Evolutionary conservation across 2,329 filamentous ascomycete species (phyloP).

Genomic region (Emmonsiellopsis sp.): DNA sequence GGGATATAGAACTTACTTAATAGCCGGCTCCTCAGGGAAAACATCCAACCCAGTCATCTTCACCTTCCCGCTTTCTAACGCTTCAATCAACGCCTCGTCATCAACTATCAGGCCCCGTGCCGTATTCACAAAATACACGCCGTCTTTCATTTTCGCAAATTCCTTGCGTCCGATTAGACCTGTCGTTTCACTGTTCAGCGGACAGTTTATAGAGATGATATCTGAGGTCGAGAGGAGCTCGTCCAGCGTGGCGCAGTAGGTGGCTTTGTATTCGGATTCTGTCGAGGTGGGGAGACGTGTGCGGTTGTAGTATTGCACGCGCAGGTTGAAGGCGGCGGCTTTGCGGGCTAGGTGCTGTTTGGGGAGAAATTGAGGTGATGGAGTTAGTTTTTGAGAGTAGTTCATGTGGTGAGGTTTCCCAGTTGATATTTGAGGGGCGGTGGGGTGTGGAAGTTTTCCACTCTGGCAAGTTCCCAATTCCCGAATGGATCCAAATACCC

Average conservation of each 20-base stretch:
- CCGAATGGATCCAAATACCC: no score
- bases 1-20: slow-evolving; percentile 10
- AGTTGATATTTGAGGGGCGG: not conserved
- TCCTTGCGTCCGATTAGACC: slow-evolving; percentile 32
- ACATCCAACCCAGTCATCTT: slow-evolving; percentile 43
- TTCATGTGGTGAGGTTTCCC: no score
- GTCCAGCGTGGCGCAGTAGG: slow-evolving; percentile 30
- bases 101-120: slow-evolving; percentile 43
- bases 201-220: slow-evolving; percentile 41
- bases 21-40: slow-evolving; percentile 36
- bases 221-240: slow-evolving; percentile 35
- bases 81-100: slow-evolving; percentile 39
- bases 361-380: no score
- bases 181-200: slow-evolving; percentile 33
- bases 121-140: slow-evolving; percentile 43
- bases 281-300: slow-evolving; percentile 24
- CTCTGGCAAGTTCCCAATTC: no score
- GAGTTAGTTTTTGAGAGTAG: no score
- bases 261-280: slow-evolving; percentile 27
- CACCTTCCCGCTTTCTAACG: slow-evolving; percentile 40
- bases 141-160: slow-evolving; percentile 41
- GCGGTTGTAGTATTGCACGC: slow-evolving; percentile 38
- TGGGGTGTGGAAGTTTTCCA: no score
- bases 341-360: slow-evolving; percentile 30
- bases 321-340: slow-evolving; percentile 36